phyloP scores from a whole-genome alignment of 257 asterid genomes.

The Pogostemon cablin region DNA sequence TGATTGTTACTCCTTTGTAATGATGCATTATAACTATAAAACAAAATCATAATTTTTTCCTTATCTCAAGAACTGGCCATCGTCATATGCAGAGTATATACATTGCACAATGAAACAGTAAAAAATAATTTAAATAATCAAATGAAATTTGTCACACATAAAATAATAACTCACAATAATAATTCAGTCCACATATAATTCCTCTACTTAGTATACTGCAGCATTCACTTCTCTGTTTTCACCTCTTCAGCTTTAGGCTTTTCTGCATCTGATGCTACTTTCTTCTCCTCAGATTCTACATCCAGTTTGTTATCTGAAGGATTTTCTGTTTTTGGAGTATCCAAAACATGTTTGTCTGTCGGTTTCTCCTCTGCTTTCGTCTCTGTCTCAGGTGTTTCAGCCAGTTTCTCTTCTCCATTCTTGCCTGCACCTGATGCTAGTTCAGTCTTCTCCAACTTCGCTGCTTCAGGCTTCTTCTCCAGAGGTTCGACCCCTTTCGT shows the following conservation, averaged over 20 bases:
- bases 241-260: slow-evolving; percentile 35
- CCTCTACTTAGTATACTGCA: slow-evolving; percentile 8
- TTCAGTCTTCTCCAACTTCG: neutral
- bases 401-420: neutral
- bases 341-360: slow-evolving; percentile 33
- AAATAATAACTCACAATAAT: slow-evolving; percentile 17
- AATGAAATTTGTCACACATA: slow-evolving; percentile 29
- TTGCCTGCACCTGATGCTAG: slow-evolving; percentile 7
- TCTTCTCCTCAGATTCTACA: slow-evolving; percentile 5
- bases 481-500: neutral
- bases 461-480: slow-evolving; percentile 18
- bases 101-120: slow-evolving; percentile 1
- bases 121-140: slow-evolving; percentile 17
- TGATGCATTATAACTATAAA: slow-evolving; percentile 27
- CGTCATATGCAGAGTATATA: slow-evolving; percentile 6
- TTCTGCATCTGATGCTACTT: slow-evolving; percentile 28
- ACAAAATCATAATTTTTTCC: neutral
- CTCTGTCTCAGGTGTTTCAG: too few relatives aligned
- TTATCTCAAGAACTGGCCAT: neutral
- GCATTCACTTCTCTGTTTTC: slow-evolving; percentile 10
- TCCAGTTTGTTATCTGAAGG: slow-evolving; percentile 23
- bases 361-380: slow-evolving; percentile 30
- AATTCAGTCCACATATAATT: slow-evolving; percentile 15
- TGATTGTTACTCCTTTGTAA: slow-evolving; percentile 9
- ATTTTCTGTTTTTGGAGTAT: slow-evolving; percentile 18